Evolutionary conservation across 352 stramenopile genomes (phyloP).

Genomic region (Phytophthora litchii): DNA sequence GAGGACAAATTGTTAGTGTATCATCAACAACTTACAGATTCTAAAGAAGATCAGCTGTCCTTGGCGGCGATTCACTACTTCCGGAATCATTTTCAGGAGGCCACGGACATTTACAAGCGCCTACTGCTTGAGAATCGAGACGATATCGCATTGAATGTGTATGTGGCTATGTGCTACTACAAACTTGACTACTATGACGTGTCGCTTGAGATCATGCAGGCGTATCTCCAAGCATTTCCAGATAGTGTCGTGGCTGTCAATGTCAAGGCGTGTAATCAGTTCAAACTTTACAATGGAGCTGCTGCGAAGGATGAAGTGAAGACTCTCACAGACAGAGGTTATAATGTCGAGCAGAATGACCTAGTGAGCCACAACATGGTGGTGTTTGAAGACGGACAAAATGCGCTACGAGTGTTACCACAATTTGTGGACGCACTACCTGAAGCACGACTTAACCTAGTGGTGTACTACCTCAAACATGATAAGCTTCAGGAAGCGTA

Average conservation of each 20-base stretch:
- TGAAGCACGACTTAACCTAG: conserved; percentile 96
- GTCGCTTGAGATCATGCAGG: conserved; percentile 95
- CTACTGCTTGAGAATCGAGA: conserved; percentile 95
- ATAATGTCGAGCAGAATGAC: conserved; percentile 91
- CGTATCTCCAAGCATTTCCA: conserved; percentile 93
- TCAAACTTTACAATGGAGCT: conserved; percentile 97
- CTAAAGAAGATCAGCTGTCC: conserved; percentile 95
- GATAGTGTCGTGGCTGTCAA: conserved; percentile 94
- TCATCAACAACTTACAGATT: conserved; percentile 93
- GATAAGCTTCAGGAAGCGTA: conserved; percentile 94
- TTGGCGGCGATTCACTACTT: conserved; percentile 96
- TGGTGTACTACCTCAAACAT: conserved; percentile 93
- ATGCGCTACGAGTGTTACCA: conserved; percentile 93
- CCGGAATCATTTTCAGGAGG: conserved; percentile 94
- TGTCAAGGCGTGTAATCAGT: conserved; percentile 97
- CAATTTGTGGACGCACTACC: conserved; percentile 92
- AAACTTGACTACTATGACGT: conserved; percentile 98
- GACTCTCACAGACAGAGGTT: conserved; percentile 88
- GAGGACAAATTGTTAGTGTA: conserved; percentile 95
- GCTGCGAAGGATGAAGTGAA: conserved; percentile 95
- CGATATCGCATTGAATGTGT: conserved; percentile 96
- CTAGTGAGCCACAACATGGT: conserved; percentile 97
- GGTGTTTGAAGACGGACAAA: conserved; percentile 94
- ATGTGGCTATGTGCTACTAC: conserved; percentile 99
- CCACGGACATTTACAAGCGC: conserved; percentile 96